Evolutionary conservation across 2,329 filamentous ascomycete species (phyloP).

Genomic region (Trichoderma simmonsii): DNA sequence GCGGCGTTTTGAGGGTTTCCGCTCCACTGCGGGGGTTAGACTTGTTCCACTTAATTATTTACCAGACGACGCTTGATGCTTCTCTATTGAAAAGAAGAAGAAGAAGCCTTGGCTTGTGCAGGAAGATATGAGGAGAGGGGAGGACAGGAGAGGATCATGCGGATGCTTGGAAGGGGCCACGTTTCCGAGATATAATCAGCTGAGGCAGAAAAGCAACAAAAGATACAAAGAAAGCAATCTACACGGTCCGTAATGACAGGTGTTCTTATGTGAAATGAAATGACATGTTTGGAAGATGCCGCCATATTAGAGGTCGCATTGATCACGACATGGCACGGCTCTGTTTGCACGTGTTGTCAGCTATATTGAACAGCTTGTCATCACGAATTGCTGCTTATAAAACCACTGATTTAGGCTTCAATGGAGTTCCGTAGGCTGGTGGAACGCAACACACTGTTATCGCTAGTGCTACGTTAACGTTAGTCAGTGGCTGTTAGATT

Average conservation of each 20-base stretch:
- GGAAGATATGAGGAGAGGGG: neutral
- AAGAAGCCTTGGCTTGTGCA: neutral
- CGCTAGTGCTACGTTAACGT: neutral
- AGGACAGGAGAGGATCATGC: neutral
- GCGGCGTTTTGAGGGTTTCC: constrained; percentile 4
- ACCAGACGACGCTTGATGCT: neutral
- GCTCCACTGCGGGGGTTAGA: constrained; percentile 9
- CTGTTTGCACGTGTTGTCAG: neutral
- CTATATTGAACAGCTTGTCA: neutral
- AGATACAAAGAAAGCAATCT: neutral
- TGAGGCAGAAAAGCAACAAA: neutral
- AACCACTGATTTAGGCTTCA: neutral
- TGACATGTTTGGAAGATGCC: neutral
- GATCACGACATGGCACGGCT: too few species aligned
- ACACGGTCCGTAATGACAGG: neutral
- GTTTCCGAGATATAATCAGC: neutral
- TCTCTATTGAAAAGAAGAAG: neutral
- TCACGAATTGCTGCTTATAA: neutral
- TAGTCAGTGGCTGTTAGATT: neutral
- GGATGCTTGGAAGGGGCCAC: neutral
- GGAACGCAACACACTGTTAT: neutral
- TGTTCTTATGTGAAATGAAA: neutral
- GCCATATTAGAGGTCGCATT: neutral
- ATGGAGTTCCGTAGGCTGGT: neutral
- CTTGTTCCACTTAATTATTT: constrained; percentile 4